Evolutionary conservation across 352 stramenopile genomes (phyloP), one percentile per base, ranked within the genome.

Genomic region (Globisporangium recalcitrans): DNA sequence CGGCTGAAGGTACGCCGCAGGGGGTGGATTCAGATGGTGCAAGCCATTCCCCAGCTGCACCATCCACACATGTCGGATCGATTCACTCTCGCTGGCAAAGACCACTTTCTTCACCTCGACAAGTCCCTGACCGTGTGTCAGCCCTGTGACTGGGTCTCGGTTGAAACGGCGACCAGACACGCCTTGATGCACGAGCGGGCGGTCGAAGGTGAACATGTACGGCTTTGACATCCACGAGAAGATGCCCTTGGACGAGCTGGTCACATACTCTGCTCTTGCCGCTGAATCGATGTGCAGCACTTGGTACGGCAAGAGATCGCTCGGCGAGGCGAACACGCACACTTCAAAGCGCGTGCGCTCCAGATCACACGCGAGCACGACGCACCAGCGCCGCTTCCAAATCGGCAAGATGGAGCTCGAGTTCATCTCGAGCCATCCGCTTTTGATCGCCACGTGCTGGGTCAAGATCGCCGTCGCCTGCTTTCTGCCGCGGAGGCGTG

Each of bases 361-460:
- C 7, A 60, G 48, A 32, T 85, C 77, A 55, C 81, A 88, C 21
- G 77, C 72, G 6, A 89, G 54, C 29, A 80, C 64, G 24, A 89
- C 75, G 52, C 70, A 82, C 76, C 77, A 91, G 34, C 82, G 77
- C 3, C 67, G 75, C 62, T 80, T 87, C 82, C 82, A 93, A 36
- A 88, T 54, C 19, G 62, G 70, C 32, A 82, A 24, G 34, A 83
- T 16, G 44, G 67, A 64, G 52, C 53, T 75, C 2, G 60, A 64
- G 48, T 78, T 78, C 1, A 90, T 53, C 51, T 74, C 67, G 21
- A 91, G 64, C 79, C 77, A 90, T 4, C 78, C 82, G 51, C 74
- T 82, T 58, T 88, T 71, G 14, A 91, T 31, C 14, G 70, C 52
- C 29, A 83, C 38, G 8, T 77, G 63, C 11, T 73, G 69, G n/a